phyloP scores from a whole-genome alignment of 768 basidiomycete species.

The Serendipita indica region DNA sequence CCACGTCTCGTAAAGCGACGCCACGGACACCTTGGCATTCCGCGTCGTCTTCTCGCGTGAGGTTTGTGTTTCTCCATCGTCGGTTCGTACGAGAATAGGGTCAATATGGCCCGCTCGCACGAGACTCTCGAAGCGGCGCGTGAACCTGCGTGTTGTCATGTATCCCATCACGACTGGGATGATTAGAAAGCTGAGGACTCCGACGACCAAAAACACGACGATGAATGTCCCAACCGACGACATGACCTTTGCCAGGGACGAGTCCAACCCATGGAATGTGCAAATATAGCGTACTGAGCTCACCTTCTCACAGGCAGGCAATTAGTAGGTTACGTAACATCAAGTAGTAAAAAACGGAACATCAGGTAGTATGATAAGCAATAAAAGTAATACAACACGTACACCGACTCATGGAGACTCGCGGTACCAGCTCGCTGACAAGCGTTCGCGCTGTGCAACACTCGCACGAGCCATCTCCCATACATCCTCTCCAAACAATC shows the following conservation, averaged over 20 bases:
- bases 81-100: not conserved
- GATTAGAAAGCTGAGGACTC: not conserved
- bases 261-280: not conserved
- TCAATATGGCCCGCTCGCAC: not conserved
- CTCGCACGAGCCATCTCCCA: not conserved
- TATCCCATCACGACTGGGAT: not conserved
- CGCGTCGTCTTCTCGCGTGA: not conserved
- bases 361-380: not conserved
- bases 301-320: not conserved
- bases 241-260: not conserved
- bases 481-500: not conserved
- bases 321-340: not conserved
- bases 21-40: not conserved
- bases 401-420: not conserved
- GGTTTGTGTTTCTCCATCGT: no score
- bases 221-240: not conserved
- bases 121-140: not conserved
- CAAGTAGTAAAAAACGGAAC: not conserved
- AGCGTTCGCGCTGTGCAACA: not conserved
- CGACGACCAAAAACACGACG: not conserved
- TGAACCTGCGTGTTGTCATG: not conserved
- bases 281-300: not conserved
- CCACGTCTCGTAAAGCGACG: not conserved
- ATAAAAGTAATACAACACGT: not conserved
- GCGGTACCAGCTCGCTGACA: constrained; percentile 6